Percentiles rank a stretch among this genome's conserved stretches.
Conservation (phyloP, 140 eudicot genomes). For the Erigeron philadelphicus region DNA sequence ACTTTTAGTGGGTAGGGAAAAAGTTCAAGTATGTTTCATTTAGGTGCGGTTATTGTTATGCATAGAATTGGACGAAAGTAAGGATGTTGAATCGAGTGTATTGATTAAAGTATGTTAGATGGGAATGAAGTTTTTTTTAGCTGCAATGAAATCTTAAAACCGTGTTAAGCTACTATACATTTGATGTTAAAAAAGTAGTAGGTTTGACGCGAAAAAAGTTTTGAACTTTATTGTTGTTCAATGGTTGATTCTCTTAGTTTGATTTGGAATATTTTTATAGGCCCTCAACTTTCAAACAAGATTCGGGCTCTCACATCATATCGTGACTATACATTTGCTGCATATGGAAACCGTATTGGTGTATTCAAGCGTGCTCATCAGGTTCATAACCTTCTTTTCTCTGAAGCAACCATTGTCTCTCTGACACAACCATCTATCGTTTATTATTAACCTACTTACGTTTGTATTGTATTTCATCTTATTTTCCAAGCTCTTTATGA, state of each 20-base stretch:
- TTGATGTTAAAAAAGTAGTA: too few species aligned
- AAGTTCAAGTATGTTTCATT: too few species aligned
- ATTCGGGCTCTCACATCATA: conserved; percentile 86
- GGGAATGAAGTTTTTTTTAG: too few species aligned
- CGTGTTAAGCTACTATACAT: too few species aligned
- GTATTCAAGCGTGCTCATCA: conserved; percentile 95
- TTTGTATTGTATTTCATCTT: not conserved
- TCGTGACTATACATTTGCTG: conserved; percentile 96
- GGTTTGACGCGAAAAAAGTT: too few species aligned
- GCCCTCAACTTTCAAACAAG: conserved; percentile 91
- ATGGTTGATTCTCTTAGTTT: conserved; percentile 14
- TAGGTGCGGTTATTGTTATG: too few species aligned
- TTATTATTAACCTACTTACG: not conserved
- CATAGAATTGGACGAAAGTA: too few species aligned
- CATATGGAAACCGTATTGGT: conserved; percentile 76
- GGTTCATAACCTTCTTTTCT: conserved; percentile 35
- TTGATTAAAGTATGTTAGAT: too few species aligned
- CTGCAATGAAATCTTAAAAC: too few species aligned
- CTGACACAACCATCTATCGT: not conserved
- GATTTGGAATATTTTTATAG: conserved; percentile 35
- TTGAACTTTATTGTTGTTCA: not conserved
- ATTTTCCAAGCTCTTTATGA: not conserved
- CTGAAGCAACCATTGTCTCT: not conserved
- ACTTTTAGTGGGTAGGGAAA: too few species aligned
- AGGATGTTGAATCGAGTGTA: too few species aligned